Conservation (phyloP, 1,139 yeast species). For the Sugiyamaella japonica region DNA sequence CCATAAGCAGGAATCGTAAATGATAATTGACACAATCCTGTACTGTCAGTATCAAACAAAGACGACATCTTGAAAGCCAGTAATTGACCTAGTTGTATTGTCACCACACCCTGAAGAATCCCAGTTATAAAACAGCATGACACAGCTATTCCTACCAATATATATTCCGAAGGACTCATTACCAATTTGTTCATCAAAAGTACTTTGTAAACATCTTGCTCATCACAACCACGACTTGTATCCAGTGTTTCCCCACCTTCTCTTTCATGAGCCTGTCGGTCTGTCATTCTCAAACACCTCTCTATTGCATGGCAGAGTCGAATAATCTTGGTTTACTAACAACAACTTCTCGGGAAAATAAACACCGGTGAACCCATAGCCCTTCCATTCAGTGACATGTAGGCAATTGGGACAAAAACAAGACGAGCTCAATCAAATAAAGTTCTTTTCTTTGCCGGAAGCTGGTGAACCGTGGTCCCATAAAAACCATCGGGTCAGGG, state of each 20-base stretch:
- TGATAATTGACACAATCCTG: neutral
- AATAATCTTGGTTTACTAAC: neutral
- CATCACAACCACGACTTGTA: neutral
- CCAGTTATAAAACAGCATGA: slow-evolving; percentile 2
- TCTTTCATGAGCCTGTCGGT: neutral
- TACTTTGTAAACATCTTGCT: neutral
- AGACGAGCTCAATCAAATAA: neutral
- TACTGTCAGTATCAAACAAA: slow-evolving; percentile 13
- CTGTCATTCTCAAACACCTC: neutral
- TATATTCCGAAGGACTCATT: neutral
- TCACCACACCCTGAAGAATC: neutral
- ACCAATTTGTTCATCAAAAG: neutral
- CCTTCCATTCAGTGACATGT: neutral
- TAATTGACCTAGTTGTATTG: neutral
- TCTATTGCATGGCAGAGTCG: neutral
- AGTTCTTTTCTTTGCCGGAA: neutral
- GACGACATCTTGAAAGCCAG: slow-evolving; percentile 7
- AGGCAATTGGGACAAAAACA: neutral
- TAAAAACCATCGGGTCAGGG: slow-evolving; percentile 5
- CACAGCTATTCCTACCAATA: neutral
- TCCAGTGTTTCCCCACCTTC: neutral
- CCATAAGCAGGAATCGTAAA: slow-evolving; percentile 1
- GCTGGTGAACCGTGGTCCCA: neutral
- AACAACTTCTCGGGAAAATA: neutral
- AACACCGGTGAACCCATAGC: neutral